Conservation (phyloP, 1,284 basidiomycete species). For the Rugosomyces carneus region DNA sequence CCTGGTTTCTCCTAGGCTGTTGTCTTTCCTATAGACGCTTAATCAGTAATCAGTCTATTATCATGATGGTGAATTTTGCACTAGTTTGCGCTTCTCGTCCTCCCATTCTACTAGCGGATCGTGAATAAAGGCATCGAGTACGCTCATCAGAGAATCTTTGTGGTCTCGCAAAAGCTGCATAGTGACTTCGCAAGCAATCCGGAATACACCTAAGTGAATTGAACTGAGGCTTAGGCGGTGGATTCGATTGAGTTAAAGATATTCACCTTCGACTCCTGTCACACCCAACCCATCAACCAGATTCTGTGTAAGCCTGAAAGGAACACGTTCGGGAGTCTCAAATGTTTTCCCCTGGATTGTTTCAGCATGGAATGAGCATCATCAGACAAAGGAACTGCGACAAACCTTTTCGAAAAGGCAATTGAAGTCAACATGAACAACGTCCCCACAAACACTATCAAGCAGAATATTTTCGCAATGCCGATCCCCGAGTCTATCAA, state of each 20-base stretch:
- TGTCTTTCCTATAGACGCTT: slow-evolving; percentile 26
- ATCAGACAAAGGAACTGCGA: neutral
- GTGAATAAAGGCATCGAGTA: slow-evolving; percentile 96
- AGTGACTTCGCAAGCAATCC: slow-evolving; percentile 89
- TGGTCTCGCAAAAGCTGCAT: slow-evolving; percentile 86
- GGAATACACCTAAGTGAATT: slow-evolving; percentile 68
- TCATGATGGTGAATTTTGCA: slow-evolving; percentile 20
- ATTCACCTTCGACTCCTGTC: slow-evolving; percentile 83
- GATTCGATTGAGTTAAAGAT: neutral
- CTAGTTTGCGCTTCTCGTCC: slow-evolving; percentile 62
- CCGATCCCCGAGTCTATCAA: slow-evolving; percentile 84
- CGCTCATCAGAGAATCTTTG: slow-evolving; percentile 92
- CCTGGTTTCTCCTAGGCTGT: slow-evolving; percentile 34
- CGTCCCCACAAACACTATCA: slow-evolving; percentile 84
- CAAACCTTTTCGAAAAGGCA: slow-evolving; percentile 93
- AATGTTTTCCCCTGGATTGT: slow-evolving; percentile 70
- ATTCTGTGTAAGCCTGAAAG: slow-evolving; percentile 95
- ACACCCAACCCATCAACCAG: slow-evolving; percentile 91
- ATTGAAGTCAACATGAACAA: slow-evolving; percentile 97
- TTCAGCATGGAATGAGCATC: neutral
- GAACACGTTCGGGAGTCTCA: slow-evolving; percentile 89
- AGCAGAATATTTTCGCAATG: slow-evolving; percentile 97
- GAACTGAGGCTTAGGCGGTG: neutral
- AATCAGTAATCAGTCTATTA: neutral
- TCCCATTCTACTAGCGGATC: slow-evolving; percentile 98